phyloP scores from a whole-genome alignment of 164 flowering plant species.

The Taxillus chinensis region DNA sequence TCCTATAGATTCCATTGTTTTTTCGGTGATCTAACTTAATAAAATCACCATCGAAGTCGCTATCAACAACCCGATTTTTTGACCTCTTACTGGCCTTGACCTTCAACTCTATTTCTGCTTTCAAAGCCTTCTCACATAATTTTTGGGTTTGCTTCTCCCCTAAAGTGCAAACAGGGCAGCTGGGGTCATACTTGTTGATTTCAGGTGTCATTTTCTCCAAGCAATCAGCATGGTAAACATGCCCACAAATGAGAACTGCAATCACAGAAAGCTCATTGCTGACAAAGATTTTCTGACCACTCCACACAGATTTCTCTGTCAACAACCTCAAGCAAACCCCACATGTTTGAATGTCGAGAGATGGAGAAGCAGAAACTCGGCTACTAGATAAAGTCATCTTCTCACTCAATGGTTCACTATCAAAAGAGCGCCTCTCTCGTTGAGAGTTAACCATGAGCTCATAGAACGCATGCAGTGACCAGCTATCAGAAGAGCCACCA shows the following conservation, averaged over 20 bases:
- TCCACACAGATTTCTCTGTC: not conserved
- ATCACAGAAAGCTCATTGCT: not conserved
- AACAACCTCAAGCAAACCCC: not conserved
- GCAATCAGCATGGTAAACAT: slow-evolving; percentile 1
- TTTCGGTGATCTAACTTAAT: not conserved
- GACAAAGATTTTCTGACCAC: not conserved
- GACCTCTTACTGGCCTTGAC: not conserved
- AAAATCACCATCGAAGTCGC: not conserved
- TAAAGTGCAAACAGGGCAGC: slow-evolving; percentile 1
- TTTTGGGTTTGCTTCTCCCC: slow-evolving; percentile 1
- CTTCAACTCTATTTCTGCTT: not conserved
- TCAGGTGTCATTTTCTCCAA: slow-evolving; percentile 3
- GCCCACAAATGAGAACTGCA: slow-evolving; percentile 4
- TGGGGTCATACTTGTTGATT: slow-evolving; percentile 1
- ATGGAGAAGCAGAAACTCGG: not conserved
- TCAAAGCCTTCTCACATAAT: not conserved
- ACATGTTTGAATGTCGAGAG: not conserved
- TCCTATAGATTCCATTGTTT: not conserved
- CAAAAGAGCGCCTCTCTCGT: not conserved
- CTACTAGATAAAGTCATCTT: not conserved
- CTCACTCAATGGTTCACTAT: not conserved
- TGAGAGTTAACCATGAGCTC: slow-evolving; percentile 3
- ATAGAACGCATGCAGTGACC: not conserved
- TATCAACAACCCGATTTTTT: slow-evolving; percentile 3
- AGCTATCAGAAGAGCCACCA: slow-evolving; percentile 1